Percentiles rank a stretch among this genome's conserved stretches.
Conservation (phyloP, 1,284 basidiomycete genomes). For the Microbotryum silenes-acaulis region DNA sequence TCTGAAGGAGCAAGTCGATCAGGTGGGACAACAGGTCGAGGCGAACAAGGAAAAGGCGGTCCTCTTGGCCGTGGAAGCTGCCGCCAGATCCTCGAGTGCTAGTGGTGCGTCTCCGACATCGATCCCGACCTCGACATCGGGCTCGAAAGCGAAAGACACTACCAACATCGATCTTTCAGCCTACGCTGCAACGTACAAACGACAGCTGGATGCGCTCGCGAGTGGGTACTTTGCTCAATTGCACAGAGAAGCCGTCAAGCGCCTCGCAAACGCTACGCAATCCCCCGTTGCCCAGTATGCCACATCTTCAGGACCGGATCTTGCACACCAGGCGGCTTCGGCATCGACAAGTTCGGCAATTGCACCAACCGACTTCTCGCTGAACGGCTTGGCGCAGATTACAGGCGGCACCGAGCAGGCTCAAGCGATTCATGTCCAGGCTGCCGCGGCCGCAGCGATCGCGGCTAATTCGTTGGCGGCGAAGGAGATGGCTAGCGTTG, state of each 20-base stretch:
- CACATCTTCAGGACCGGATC: too few species aligned
- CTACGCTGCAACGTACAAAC: slow-evolving; percentile 29
- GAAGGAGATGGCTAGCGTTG: slow-evolving; percentile 24
- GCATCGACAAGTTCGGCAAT: too few species aligned
- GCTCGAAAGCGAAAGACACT: neutral
- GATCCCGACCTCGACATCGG: neutral
- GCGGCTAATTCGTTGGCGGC: slow-evolving; percentile 29
- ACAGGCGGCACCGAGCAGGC: slow-evolving; percentile 3
- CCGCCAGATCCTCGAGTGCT: slow-evolving; percentile 3
- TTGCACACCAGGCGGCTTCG: too few species aligned
- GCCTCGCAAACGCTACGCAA: slow-evolving; percentile 4
- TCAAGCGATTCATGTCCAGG: slow-evolving; percentile 29
- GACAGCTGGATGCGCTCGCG: slow-evolving; percentile 29
- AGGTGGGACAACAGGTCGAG: slow-evolving; percentile 25
- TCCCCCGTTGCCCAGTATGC: neutral
- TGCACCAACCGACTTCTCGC: neutral
- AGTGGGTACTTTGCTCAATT: slow-evolving; percentile 31
- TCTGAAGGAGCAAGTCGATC: slow-evolving; percentile 21
- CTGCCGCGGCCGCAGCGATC: slow-evolving; percentile 29
- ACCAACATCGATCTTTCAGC: slow-evolving; percentile 15
- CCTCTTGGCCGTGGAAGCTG: slow-evolving; percentile 23
- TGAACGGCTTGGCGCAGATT: neutral
- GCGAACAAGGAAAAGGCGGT: slow-evolving; percentile 21
- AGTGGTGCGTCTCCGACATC: neutral
- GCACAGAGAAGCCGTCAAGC: slow-evolving; percentile 28